These are phyloP conservation scores for Talaromyces funiculosus DNA, from an alignment of 2,329 filamentous ascomycete species.

Conservation along the genomic window DNA sequence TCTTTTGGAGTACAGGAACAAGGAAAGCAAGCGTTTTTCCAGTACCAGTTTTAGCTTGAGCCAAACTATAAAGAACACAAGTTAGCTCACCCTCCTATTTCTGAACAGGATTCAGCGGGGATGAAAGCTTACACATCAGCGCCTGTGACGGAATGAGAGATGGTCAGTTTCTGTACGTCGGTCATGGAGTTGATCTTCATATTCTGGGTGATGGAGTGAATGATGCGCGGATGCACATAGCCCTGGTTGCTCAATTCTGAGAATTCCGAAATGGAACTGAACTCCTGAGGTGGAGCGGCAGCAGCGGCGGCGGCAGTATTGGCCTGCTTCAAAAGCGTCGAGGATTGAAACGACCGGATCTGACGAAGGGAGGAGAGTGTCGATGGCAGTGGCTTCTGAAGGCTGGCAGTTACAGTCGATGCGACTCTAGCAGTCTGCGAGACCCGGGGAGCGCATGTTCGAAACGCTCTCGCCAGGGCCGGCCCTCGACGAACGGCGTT, in stretches of 20 bases:
- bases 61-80: constrained; percentile 53
- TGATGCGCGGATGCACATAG: constrained; percentile 58
- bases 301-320: constrained; percentile 23
- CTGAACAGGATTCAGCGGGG: not conserved
- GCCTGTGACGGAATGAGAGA: constrained; percentile 72
- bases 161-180: constrained; percentile 79
- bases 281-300: constrained; percentile 17
- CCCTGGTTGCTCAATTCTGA: constrained; percentile 32
- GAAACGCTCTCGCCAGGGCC: constrained; percentile 33
- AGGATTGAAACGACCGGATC: constrained; percentile 27
- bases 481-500: constrained; percentile 34
- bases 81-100: not conserved
- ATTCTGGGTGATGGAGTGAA: constrained; percentile 61
- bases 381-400: constrained; percentile 10
- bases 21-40: constrained; percentile 96
- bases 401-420: constrained; percentile 23
- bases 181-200: constrained; percentile 86
- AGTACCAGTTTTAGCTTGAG: constrained; percentile 93
- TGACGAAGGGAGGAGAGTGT: constrained; percentile 2
- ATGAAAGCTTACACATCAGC: constrained; percentile 65
- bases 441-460: constrained; percentile 28
- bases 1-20: constrained; percentile 74
- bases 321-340: constrained; percentile 23
- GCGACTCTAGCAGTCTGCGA: constrained; percentile 22
- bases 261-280: constrained; percentile 32